phyloP scores from a whole-genome alignment of 1,139 yeast species.

The Sugiyamaella xylanicola region DNA sequence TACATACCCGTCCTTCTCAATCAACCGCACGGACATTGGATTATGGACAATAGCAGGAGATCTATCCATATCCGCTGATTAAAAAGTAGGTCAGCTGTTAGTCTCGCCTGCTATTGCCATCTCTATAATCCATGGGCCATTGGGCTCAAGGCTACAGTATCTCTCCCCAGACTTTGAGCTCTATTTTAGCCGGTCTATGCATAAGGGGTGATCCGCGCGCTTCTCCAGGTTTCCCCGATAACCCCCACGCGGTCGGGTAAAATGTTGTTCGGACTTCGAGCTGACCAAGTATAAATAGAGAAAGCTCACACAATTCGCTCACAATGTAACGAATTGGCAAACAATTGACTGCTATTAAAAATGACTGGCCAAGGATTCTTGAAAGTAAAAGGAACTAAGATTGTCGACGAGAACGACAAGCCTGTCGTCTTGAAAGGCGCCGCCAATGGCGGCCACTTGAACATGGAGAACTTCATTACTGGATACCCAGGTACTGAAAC shows the following conservation, averaged over 20 bases:
- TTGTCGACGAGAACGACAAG: slow-evolving; percentile 45
- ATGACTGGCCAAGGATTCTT: slow-evolving; percentile 22
- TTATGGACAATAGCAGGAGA: too few species aligned
- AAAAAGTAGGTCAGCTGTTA: too few species aligned
- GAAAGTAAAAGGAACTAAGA: slow-evolving; percentile 47
- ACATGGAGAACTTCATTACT: slow-evolving; percentile 55
- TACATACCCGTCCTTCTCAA: too few species aligned
- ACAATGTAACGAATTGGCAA: not conserved
- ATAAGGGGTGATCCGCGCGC: not conserved
- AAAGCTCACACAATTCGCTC: not conserved
- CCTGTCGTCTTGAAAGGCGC: slow-evolving; percentile 48
- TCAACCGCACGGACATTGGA: too few species aligned
- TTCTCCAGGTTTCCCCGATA: slow-evolving; percentile 15
- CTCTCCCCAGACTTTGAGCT: not conserved
- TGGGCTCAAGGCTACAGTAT: too few species aligned
- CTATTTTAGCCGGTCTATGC: slow-evolving; percentile 6
- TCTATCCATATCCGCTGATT: too few species aligned
- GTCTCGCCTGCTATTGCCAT: too few species aligned
- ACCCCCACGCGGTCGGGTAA: slow-evolving; percentile 16
- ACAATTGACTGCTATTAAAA: not conserved
- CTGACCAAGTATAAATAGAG: not conserved
- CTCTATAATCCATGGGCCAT: too few species aligned
- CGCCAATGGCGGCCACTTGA: slow-evolving; percentile 52
- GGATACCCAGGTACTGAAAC: slow-evolving; percentile 55
- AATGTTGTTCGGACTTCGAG: not conserved